Evolutionary conservation across 192 early-diverging fungal species (phyloP).

Genomic region (Backusella tuberculispora): DNA sequence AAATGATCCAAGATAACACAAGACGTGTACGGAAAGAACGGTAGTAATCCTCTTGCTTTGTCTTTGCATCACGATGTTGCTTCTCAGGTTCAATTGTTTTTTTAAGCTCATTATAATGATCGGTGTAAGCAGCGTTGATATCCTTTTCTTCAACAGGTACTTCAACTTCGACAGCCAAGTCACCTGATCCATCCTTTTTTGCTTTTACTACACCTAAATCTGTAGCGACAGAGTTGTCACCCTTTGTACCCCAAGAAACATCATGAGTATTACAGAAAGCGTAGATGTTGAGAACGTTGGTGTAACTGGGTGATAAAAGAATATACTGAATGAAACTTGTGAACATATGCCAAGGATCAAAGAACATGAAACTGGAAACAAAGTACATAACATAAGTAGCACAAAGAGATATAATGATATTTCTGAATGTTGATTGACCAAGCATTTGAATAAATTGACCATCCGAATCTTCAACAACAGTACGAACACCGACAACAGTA

Average conservation of each 20-base stretch:
- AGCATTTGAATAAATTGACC: constrained; percentile 66
- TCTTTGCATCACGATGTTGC: constrained; percentile 66
- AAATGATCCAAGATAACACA: constrained; percentile 79
- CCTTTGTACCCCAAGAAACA: constrained; percentile 91
- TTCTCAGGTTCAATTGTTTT: constrained; percentile 48
- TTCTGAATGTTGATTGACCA: constrained; percentile 67
- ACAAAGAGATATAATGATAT: constrained; percentile 65
- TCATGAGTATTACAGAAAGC: constrained; percentile 61
- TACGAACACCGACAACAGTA: constrained; percentile 62
- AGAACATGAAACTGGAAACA: constrained; percentile 63
- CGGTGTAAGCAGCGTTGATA: constrained; percentile 81
- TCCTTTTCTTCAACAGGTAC: constrained; percentile 80
- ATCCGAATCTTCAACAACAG: constrained; percentile 52
- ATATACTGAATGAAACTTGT: constrained; percentile 74
- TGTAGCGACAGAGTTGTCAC: constrained; percentile 70
- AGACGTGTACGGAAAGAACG: constrained; percentile 79
- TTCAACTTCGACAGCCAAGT: constrained; percentile 73
- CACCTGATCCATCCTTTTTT: constrained; percentile 68
- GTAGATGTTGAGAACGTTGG: constrained; percentile 77
- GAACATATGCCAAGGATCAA: constrained; percentile 83
- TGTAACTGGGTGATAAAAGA: constrained; percentile 75
- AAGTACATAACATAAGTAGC: constrained; percentile 75
- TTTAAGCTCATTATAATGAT: constrained; percentile 63
- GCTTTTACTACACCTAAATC: constrained; percentile 83
- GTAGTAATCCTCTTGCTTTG: constrained; percentile 81